A percentile compares a stretch with the other conserved stretches of the same genome.
phyloP scores from a whole-genome alignment of 2,329 filamentous ascomycete genomes.

The Colletotrichum trifolii region DNA sequence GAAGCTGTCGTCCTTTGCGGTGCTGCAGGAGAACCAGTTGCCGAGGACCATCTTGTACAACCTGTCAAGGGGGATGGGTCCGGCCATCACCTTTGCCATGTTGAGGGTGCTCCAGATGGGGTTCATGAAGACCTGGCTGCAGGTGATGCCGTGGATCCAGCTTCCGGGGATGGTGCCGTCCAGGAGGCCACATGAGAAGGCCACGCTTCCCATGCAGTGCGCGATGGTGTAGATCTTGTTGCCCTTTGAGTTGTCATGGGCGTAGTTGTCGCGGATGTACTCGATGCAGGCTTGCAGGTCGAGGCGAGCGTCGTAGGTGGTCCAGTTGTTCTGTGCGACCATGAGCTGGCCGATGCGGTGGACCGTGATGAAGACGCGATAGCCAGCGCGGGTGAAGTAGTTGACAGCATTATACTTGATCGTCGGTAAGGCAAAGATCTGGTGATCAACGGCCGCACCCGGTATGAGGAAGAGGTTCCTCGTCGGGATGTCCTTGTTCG shows the following conservation, averaged over 20 bases:
- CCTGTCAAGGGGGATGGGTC: constrained; percentile 60
- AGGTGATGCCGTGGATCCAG: constrained; percentile 69
- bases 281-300: constrained; percentile 68
- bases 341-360: constrained; percentile 67
- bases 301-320: constrained; percentile 68
- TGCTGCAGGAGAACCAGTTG: constrained; percentile 66
- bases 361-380: constrained; percentile 68
- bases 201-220: constrained; percentile 73
- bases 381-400: constrained; percentile 70
- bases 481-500: constrained; percentile 48
- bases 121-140: constrained; percentile 73
- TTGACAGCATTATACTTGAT: constrained; percentile 72
- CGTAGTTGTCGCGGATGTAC: constrained; percentile 57
- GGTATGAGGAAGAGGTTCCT: constrained; percentile 70
- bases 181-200: constrained; percentile 67
- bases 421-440: constrained; percentile 71
- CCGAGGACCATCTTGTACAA: constrained; percentile 61
- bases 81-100: constrained; percentile 63
- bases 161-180: constrained; percentile 67
- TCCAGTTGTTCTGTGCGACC: constrained; percentile 63
- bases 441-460: constrained; percentile 71
- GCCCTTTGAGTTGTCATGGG: constrained; percentile 40
- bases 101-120: constrained; percentile 68
- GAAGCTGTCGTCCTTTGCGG: constrained; percentile 56
- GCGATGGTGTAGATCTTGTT: constrained; percentile 65